phyloP scores from a whole-genome alignment of 306 rosid species.

The Ziziphus jujuba region DNA sequence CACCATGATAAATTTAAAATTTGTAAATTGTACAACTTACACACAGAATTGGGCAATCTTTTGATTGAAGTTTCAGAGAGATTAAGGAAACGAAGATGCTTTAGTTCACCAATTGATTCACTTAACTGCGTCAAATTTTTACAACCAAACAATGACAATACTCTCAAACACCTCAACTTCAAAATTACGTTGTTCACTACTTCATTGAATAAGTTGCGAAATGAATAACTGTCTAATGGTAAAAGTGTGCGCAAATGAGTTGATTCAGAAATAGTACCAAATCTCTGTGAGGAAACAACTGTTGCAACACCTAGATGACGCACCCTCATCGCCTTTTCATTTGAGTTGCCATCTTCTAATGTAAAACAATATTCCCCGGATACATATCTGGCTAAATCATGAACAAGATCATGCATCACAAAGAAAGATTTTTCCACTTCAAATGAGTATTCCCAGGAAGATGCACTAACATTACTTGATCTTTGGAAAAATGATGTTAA shows the following conservation, averaged over 20 bases:
- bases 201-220: too few species aligned
- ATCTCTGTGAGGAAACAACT: not conserved
- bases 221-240: too few species aligned
- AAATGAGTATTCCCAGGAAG: too few species aligned
- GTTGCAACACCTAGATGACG: not conserved
- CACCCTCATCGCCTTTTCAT: not conserved
- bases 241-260: too few species aligned
- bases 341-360: not conserved
- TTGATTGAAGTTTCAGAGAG: too few species aligned
- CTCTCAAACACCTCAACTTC: not conserved
- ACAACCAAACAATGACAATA: not conserved
- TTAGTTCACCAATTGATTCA: not conserved
- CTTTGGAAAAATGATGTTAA: slow-evolving; percentile 13
- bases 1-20: too few species aligned
- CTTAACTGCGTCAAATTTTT: not conserved
- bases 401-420: slow-evolving; percentile 15
- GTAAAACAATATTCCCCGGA: not conserved
- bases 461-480: too few species aligned
- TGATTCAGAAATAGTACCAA: not conserved
- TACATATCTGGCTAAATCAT: not conserved
- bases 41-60: too few species aligned
- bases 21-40: too few species aligned
- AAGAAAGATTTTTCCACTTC: not conserved
- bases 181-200: too few species aligned
- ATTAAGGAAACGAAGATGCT: slow-evolving; percentile 5